phyloP scores from a whole-genome alignment of 106 monocot species.

The Dioscorea alata region DNA sequence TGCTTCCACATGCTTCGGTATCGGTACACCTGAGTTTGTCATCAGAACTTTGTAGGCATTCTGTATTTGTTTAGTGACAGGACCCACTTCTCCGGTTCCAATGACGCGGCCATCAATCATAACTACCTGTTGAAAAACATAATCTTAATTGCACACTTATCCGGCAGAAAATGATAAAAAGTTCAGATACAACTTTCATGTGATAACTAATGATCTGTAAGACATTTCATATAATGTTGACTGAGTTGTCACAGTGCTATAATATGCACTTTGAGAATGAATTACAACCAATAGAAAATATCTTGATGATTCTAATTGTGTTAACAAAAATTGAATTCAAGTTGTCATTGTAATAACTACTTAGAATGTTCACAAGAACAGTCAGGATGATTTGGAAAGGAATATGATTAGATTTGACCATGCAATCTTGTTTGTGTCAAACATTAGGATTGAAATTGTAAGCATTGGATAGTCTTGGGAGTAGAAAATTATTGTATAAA shows the following conservation, averaged over 20 bases:
- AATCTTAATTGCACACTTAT: not conserved
- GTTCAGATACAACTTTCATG: not conserved
- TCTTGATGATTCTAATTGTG: too few relatives aligned
- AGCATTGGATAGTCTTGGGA: not conserved
- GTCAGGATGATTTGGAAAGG: too few relatives aligned
- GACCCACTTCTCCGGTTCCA: slow-evolving; percentile 81
- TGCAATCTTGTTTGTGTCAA: too few relatives aligned
- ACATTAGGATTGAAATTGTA: too few relatives aligned
- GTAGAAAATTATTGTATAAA: not conserved
- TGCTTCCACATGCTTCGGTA: slow-evolving; percentile 29
- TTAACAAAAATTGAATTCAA: too few relatives aligned
- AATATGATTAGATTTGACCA: too few relatives aligned
- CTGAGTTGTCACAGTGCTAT: too few relatives aligned
- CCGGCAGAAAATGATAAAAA: not conserved
- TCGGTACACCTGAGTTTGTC: slow-evolving; percentile 49
- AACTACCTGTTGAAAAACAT: slow-evolving; percentile 49
- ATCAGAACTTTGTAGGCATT: slow-evolving; percentile 63
- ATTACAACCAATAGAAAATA: too few relatives aligned
- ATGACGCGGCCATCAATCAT: slow-evolving; percentile 90
- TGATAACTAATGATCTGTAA: not conserved
- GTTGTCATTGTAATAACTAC: too few relatives aligned
- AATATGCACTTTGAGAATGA: too few relatives aligned
- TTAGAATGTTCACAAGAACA: too few relatives aligned
- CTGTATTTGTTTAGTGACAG: slow-evolving; percentile 73
- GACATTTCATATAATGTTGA: too few relatives aligned